Evolutionary conservation across 2,329 filamentous ascomycete genomes (phyloP).

Genomic region (Calonectria hongkongensis): DNA sequence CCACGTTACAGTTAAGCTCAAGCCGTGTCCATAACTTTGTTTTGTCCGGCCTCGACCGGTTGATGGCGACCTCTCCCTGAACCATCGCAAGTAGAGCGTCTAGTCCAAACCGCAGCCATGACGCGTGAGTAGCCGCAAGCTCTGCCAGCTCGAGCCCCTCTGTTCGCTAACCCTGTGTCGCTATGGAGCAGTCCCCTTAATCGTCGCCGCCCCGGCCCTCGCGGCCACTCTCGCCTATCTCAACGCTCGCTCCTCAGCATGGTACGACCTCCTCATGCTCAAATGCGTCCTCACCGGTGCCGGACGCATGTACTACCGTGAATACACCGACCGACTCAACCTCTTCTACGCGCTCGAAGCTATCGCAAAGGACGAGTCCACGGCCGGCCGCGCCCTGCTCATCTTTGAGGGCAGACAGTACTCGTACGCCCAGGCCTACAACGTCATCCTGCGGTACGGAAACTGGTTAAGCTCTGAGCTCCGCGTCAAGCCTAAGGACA

Average conservation of each 20-base stretch:
- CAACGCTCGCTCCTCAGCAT: constrained; percentile 81
- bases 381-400: constrained; percentile 75
- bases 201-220: constrained; percentile 75
- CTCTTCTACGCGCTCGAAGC: constrained; percentile 85
- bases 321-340: constrained; percentile 78
- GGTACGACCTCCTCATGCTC: constrained; percentile 80
- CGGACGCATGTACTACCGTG: constrained; percentile 65
- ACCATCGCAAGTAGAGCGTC: not conserved
- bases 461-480: constrained; percentile 81
- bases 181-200: constrained; percentile 68
- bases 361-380: constrained; percentile 71
- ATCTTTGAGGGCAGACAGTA: constrained; percentile 81
- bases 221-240: constrained; percentile 84
- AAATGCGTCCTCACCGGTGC: constrained; percentile 69
- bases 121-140: constrained; percentile 37
- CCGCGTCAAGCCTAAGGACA: constrained; percentile 80
- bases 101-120: constrained; percentile 38
- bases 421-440: constrained; percentile 86
- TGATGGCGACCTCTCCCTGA: constrained; percentile 17
- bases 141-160: not conserved
- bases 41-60: not conserved
- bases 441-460: constrained; percentile 82
- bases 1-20: constrained; percentile 23
- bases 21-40: not conserved
- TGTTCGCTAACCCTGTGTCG: not conserved